Evolutionary conservation across 75 land plant species (phyloP).

Genomic region (Larix kaempferi): DNA sequence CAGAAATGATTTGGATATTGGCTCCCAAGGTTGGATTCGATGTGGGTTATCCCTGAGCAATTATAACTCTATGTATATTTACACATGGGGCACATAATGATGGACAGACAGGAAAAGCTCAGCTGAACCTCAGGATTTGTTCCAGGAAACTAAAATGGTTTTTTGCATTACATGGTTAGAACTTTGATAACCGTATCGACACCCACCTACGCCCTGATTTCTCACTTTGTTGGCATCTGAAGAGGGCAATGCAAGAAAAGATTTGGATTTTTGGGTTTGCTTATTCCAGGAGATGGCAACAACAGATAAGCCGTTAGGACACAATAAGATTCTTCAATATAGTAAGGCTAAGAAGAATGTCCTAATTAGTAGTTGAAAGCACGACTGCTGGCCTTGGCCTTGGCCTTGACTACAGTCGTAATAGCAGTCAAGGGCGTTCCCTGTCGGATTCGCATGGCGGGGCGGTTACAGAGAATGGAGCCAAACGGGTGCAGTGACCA

Average conservation of each 20-base stretch:
- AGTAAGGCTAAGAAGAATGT: background rate
- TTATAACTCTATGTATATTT: no score
- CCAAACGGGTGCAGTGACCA: conserved; percentile 7
- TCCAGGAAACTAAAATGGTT: background rate
- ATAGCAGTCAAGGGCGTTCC: conserved; percentile 1
- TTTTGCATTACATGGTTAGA: background rate
- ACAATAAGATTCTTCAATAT: background rate
- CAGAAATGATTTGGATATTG: no score
- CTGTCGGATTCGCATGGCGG: background rate
- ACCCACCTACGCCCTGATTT: background rate
- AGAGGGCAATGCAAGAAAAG: background rate
- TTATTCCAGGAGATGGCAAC: no score
- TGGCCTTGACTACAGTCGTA: background rate
- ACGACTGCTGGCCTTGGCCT: background rate
- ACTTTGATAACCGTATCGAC: background rate
- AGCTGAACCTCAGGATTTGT: background rate
- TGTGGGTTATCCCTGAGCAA: no score
- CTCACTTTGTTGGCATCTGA: background rate
- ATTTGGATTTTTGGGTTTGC: conserved; percentile 4
- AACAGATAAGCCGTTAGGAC: background rate
- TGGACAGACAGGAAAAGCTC: background rate
- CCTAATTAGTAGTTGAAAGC: background rate
- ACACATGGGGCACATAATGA: no score
- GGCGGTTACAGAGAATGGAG: background rate
- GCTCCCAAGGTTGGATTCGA: no score